A percentile compares a stretch with the other conserved stretches of the same genome.
Conservation (phyloP, 2,329 filamentous ascomycete genomes). For the Pestalotiopsis fici region DNA sequence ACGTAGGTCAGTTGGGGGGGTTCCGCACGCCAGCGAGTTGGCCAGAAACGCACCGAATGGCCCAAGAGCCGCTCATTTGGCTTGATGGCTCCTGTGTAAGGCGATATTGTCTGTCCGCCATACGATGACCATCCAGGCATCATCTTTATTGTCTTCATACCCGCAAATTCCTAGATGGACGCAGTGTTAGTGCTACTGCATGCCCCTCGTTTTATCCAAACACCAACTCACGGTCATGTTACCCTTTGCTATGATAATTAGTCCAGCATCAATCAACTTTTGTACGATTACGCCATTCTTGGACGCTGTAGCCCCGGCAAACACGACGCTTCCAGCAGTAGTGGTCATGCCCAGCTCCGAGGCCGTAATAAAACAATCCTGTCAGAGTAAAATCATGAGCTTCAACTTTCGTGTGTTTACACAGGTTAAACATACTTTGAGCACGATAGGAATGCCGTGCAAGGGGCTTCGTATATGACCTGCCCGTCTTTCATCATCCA, state of each 20-base stretch:
- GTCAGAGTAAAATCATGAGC: neutral
- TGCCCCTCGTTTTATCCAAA: too few species aligned
- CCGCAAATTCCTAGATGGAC: neutral
- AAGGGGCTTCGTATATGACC: slow-evolving; percentile 3
- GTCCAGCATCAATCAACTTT: slow-evolving; percentile 17
- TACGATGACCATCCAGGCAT: slow-evolving; percentile 22
- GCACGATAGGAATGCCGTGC: slow-evolving; percentile 14
- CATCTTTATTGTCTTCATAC: slow-evolving; percentile 12
- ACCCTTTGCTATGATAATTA: slow-evolving; percentile 26
- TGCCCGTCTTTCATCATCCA: slow-evolving; percentile 3
- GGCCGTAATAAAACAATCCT: slow-evolving; percentile 17
- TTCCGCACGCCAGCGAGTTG: neutral
- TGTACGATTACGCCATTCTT: slow-evolving; percentile 1
- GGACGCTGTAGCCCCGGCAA: slow-evolving; percentile 10
- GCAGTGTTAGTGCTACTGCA: too few species aligned
- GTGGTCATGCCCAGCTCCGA: slow-evolving; percentile 18
- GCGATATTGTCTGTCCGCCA: slow-evolving; percentile 27
- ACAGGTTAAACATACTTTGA: neutral
- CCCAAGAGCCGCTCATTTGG: slow-evolving; percentile 16
- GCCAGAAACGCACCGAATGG: slow-evolving; percentile 16
- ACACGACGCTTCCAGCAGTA: slow-evolving; percentile 16
- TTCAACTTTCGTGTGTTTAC: neutral
- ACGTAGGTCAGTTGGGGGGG: neutral
- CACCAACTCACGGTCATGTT: slow-evolving; percentile 22
- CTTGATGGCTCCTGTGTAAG: slow-evolving; percentile 24